These are phyloP conservation scores for Nepenthes gracilis DNA, from an alignment of 148 eudicot species.

Conservation along the genomic window DNA sequence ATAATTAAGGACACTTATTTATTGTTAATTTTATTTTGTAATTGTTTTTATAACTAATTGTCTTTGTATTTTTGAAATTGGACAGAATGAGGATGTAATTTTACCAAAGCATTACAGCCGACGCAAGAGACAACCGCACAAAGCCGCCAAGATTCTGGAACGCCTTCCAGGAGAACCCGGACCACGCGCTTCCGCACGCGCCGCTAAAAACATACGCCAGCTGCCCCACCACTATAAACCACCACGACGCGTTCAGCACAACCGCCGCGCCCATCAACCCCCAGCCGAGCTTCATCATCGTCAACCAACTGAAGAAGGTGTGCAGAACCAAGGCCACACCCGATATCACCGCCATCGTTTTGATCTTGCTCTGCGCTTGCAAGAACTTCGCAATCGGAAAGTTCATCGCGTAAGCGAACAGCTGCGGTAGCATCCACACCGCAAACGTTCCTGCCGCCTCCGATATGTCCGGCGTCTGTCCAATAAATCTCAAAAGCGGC, in stretches of 20 bases:
- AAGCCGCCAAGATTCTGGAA: slow-evolving; percentile 40
- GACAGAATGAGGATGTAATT: too few species aligned
- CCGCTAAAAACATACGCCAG: slow-evolving; percentile 35
- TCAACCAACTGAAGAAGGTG: slow-evolving; percentile 40
- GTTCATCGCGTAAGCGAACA: slow-evolving; percentile 48
- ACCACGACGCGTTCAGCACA: slow-evolving; percentile 48
- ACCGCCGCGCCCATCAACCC: slow-evolving; percentile 45
- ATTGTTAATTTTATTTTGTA: too few species aligned
- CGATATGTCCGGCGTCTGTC: slow-evolving; percentile 29
- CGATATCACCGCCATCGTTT: slow-evolving; percentile 38
- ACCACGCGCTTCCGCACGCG: slow-evolving; percentile 35
- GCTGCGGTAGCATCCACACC: slow-evolving; percentile 47
- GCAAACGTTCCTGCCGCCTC: slow-evolving; percentile 29
- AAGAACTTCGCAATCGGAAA: slow-evolving; percentile 44
- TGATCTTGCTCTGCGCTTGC: slow-evolving; percentile 56
- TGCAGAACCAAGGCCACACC: slow-evolving; percentile 25
- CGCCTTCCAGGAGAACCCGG: slow-evolving; percentile 42
- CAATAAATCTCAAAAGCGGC: slow-evolving; percentile 24
- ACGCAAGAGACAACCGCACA: slow-evolving; percentile 41
- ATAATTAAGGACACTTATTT: too few species aligned
- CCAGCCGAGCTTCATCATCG: slow-evolving; percentile 28
- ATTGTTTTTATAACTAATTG: too few species aligned
- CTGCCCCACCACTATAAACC: slow-evolving; percentile 53
- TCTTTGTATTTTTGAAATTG: too few species aligned
- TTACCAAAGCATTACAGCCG: slow-evolving; percentile 63